Percentiles rank a stretch among this genome's conserved stretches.
phyloP scores from a whole-genome alignment of 805 yeast species.

The Scheffersomyces amazonensis region DNA sequence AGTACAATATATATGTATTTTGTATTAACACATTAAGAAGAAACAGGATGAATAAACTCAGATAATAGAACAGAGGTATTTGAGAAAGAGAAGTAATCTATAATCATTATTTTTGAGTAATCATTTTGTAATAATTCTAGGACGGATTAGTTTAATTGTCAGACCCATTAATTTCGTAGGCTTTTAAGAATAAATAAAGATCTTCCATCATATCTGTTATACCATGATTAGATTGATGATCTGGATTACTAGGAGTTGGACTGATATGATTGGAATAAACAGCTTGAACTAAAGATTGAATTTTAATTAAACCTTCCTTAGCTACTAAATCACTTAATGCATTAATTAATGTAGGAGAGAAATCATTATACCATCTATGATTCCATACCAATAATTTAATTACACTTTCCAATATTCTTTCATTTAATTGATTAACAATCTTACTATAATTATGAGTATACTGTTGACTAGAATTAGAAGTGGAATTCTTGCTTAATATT shows the following conservation, averaged over 20 bases:
- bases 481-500: slow-evolving; percentile 25
- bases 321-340: slow-evolving; percentile 60
- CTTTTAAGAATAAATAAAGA: slow-evolving; percentile 42
- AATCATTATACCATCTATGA: slow-evolving; percentile 95
- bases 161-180: slow-evolving; percentile 42
- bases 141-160: slow-evolving; percentile 39
- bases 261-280: slow-evolving; percentile 43
- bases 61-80: too few relatives aligned
- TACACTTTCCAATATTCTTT: slow-evolving; percentile 60
- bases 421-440: slow-evolving; percentile 44
- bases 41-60: too few relatives aligned
- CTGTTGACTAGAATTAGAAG: slow-evolving; percentile 1
- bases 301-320: slow-evolving; percentile 76
- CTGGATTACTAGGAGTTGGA: slow-evolving; percentile 12
- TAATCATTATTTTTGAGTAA: too few relatives aligned
- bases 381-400: slow-evolving; percentile 94
- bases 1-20: too few relatives aligned
- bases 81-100: too few relatives aligned
- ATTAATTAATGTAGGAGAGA: slow-evolving; percentile 66
- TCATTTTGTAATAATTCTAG: too few relatives aligned
- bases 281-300: slow-evolving; percentile 69
- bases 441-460: slow-evolving; percentile 34
- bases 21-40: too few relatives aligned
- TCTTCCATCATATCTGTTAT: slow-evolving; percentile 56
- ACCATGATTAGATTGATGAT: slow-evolving; percentile 44